These are phyloP conservation scores for Nicotiana sylvestris DNA, from an alignment of 257 asterid genomes.

Conservation along the genomic window DNA sequence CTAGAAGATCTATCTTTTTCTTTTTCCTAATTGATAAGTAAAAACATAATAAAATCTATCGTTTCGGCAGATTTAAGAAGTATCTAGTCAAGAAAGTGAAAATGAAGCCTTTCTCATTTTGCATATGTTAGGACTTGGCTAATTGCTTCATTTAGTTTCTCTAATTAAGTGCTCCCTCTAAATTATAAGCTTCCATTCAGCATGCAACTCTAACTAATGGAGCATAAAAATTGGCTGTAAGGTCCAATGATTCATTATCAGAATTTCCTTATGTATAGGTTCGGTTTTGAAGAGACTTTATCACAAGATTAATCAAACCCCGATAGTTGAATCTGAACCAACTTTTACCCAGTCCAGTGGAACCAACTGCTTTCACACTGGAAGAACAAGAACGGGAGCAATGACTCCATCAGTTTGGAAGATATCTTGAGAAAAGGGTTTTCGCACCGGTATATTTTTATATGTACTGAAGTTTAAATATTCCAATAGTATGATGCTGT, in stretches of 20 bases:
- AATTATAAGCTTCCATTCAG: not conserved
- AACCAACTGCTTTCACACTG: not conserved
- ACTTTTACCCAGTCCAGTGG: not conserved
- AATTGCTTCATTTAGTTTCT: not conserved
- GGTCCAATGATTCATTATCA: not conserved
- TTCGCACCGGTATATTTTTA: not conserved
- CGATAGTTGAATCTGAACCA: not conserved
- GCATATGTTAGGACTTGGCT: not conserved
- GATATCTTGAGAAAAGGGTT: slow-evolving; percentile 13
- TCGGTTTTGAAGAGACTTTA: not conserved
- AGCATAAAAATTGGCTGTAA: not conserved
- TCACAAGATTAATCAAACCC: not conserved
- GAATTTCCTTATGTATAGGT: not conserved
- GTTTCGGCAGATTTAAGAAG: not conserved
- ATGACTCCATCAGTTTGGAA: not conserved
- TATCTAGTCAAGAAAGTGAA: not conserved
- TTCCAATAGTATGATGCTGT: not conserved
- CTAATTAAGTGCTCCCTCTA: not conserved
- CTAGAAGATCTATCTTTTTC: not conserved
- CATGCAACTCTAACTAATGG: not conserved
- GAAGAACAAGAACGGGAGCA: not conserved
- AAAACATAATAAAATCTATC: not conserved
- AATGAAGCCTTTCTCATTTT: not conserved
- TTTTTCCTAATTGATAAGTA: not conserved
- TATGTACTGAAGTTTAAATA: not conserved